phyloP scores from a whole-genome alignment of 352 stramenopile species.

The Pythium rhizo-oryzae region DNA sequence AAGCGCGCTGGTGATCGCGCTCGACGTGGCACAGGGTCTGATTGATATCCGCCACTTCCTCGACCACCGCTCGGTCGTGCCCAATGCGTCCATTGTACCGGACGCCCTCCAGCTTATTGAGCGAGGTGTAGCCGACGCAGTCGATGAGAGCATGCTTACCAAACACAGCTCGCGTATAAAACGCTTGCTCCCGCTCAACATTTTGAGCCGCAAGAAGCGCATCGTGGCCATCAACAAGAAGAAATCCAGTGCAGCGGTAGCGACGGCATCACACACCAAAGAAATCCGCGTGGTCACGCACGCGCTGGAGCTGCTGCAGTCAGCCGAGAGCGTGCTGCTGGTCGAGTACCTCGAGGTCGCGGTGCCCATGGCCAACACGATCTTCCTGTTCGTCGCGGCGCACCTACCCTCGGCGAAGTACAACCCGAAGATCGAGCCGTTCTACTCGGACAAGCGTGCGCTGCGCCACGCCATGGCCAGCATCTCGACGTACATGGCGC shows the following conservation, averaged over 20 bases:
- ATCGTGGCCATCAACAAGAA: too few relatives aligned
- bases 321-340: constrained; percentile 21
- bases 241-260: too few relatives aligned
- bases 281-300: not conserved
- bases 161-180: too few relatives aligned
- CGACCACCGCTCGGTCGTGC: not conserved
- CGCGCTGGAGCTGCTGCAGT: constrained; percentile 4
- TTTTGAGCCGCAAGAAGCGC: too few relatives aligned
- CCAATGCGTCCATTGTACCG: not conserved
- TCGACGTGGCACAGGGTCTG: constrained; percentile 21
- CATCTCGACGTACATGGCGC: constrained; percentile 4
- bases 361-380: constrained; percentile 11
- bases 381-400: constrained; percentile 11
- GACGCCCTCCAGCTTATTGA: too few relatives aligned
- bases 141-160: too few relatives aligned
- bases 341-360: constrained; percentile 28
- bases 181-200: too few relatives aligned
- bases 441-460: not conserved
- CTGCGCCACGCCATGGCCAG: not conserved
- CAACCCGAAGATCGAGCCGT: constrained; percentile 5
- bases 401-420: constrained; percentile 13
- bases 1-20: constrained; percentile 14
- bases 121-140: too few relatives aligned
- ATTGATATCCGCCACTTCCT: not conserved
- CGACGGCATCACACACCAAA: too few relatives aligned